These are phyloP conservation scores for Trichoderma sp. DNA, from an alignment of 2,329 filamentous ascomycete genomes.

Conservation along the genomic window DNA sequence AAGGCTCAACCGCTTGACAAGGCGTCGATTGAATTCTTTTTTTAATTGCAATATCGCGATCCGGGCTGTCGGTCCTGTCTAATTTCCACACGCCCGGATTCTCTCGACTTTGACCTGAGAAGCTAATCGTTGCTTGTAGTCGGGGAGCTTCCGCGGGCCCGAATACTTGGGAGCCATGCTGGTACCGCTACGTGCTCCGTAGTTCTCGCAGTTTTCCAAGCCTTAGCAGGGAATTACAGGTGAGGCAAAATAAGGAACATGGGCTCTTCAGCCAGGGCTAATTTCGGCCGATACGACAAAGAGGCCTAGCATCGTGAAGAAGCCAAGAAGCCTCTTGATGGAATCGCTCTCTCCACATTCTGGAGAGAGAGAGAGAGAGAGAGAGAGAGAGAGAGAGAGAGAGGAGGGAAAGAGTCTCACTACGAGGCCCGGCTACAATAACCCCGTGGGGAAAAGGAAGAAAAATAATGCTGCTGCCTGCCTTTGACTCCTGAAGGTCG, in stretches of 20 bases:
- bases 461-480: constrained; percentile 14
- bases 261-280: not conserved
- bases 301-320: not conserved
- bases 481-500: constrained; percentile 1
- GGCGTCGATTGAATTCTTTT: not conserved
- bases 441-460: constrained; percentile 15
- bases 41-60: constrained; percentile 15
- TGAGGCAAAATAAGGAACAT: not conserved
- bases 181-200: too few species aligned
- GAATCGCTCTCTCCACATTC: not conserved
- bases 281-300: not conserved
- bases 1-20: not conserved
- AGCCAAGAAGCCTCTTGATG: not conserved
- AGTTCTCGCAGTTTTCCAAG: not conserved
- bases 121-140: constrained; percentile 1
- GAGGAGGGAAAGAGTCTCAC: not conserved
- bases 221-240: constrained; percentile 1
- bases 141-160: constrained; percentile 18
- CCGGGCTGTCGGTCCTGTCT: constrained; percentile 7
- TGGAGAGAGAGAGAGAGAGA: not conserved
- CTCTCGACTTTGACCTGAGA: not conserved
- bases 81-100: constrained; percentile 19
- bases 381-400: not conserved
- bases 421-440: not conserved
- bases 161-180: constrained; percentile 5